Percentiles rank a stretch among this genome's conserved stretches.
These are phyloP conservation scores for Salix dunnii DNA, from an alignment of 345 rosid genomes.

Conservation along the genomic window DNA sequence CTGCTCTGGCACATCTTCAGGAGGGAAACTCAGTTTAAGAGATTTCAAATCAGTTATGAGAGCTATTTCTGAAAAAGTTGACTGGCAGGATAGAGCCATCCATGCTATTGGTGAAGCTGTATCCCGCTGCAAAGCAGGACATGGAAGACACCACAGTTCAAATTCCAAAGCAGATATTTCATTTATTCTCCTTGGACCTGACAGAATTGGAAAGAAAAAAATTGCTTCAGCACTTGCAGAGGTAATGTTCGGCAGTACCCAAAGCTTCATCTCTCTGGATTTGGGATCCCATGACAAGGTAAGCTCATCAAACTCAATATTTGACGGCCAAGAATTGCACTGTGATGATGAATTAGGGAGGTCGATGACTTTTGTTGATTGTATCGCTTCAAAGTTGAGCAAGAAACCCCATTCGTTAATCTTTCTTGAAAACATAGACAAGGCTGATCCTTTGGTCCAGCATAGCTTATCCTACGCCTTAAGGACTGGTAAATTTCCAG, in stretches of 20 bases:
- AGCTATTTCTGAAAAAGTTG: slow-evolving; percentile 46
- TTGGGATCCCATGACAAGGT: slow-evolving; percentile 35
- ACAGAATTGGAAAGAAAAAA: slow-evolving; percentile 58
- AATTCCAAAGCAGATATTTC: slow-evolving; percentile 42
- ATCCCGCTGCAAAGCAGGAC: slow-evolving; percentile 41
- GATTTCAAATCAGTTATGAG: slow-evolving; percentile 49
- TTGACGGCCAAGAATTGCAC: slow-evolving; percentile 24
- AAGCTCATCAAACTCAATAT: slow-evolving; percentile 21
- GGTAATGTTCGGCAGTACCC: slow-evolving; percentile 42
- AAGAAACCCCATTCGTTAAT: slow-evolving; percentile 50
- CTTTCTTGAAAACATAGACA: slow-evolving; percentile 62
- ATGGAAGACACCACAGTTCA: slow-evolving; percentile 23
- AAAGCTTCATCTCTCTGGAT: slow-evolving; percentile 45
- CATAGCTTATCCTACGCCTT: slow-evolving; percentile 51
- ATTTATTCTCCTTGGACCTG: slow-evolving; percentile 73
- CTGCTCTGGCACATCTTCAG: slow-evolving; percentile 18
- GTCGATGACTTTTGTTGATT: slow-evolving; percentile 51
- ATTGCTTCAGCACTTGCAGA: slow-evolving; percentile 59
- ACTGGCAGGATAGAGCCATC: slow-evolving; percentile 65
- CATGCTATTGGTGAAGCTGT: slow-evolving; percentile 43
- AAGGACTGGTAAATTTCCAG: slow-evolving; percentile 50
- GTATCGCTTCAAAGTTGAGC: slow-evolving; percentile 46
- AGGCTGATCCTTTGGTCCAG: slow-evolving; percentile 48
- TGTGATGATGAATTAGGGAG: slow-evolving; percentile 32
- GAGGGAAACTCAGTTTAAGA: slow-evolving; percentile 25